Percentiles rank a stretch among this genome's conserved stretches.
phyloP scores from a whole-genome alignment of 2,329 filamentous ascomycete genomes.

The Alternaria arbusti region DNA sequence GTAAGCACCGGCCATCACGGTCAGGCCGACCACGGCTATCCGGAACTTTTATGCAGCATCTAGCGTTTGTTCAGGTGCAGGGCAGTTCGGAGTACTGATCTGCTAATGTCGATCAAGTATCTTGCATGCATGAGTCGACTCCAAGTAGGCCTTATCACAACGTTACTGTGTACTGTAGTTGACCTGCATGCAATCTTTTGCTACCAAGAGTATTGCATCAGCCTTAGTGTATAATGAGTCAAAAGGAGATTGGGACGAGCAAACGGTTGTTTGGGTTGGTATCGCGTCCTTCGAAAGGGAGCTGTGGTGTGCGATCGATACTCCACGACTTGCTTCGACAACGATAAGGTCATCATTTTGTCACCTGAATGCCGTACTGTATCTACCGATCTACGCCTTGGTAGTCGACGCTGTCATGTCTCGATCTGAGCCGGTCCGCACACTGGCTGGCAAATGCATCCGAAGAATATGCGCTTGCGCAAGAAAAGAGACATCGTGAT shows the following conservation, averaged over 20 bases:
- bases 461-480: not conserved
- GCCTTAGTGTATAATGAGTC: not conserved
- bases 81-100: not conserved
- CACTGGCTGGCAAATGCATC: not conserved
- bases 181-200: not conserved
- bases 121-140: not conserved
- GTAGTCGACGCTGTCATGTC: not conserved
- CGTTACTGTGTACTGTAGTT: not conserved
- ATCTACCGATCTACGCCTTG: not conserved
- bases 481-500: not conserved
- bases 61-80: not conserved
- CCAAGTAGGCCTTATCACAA: not conserved
- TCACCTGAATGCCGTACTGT: not conserved
- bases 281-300: not conserved
- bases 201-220: not conserved
- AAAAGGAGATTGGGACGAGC: not conserved
- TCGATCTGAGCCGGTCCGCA: not conserved
- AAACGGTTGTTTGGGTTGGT: not conserved
- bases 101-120: conserved; percentile 1
- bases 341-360: not conserved
- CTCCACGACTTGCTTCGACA: not conserved
- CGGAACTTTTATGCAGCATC: not conserved
- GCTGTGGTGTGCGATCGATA: not conserved
- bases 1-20: not conserved
- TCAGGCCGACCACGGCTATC: conserved; percentile 1